Conservation (phyloP, 148 eudicot genomes). For the Diospyros lotus region DNA sequence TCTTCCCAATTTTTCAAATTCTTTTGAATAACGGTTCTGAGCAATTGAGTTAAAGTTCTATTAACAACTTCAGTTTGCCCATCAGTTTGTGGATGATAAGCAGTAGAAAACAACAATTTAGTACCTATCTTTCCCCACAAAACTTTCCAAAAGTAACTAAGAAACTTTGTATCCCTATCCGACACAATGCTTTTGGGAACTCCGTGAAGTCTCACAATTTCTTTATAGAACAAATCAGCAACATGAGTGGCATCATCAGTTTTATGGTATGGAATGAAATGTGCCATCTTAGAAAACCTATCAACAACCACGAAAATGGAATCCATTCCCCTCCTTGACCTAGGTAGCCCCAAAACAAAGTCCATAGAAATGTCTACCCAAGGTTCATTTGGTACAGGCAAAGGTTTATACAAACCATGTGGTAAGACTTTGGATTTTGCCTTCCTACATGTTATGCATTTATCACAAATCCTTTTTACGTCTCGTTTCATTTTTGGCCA, state of each 20-base stretch:
- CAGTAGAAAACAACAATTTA: conserved; percentile 10
- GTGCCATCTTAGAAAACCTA: neutral
- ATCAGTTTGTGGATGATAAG: neutral
- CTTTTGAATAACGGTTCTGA: neutral
- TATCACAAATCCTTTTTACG: neutral
- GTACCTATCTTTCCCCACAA: conserved; percentile 12
- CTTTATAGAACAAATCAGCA: neutral
- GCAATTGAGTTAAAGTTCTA: neutral
- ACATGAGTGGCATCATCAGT: conserved; percentile 3
- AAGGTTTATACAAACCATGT: neutral
- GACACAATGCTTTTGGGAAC: neutral
- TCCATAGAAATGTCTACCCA: conserved; percentile 6
- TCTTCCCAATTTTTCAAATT: neutral
- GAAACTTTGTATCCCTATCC: neutral
- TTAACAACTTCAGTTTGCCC: neutral
- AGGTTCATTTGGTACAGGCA: neutral
- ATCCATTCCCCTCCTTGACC: neutral
- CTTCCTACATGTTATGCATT: neutral
- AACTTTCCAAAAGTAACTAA: neutral
- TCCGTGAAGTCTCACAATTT: neutral
- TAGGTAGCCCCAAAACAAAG: neutral
- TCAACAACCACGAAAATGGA: neutral
- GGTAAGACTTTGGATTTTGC: neutral
- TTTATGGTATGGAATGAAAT: neutral
- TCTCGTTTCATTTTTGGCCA: conserved; percentile 12